phyloP scores from a whole-genome alignment of 1,139 yeast species.

The Debaryomyces udenii region DNA sequence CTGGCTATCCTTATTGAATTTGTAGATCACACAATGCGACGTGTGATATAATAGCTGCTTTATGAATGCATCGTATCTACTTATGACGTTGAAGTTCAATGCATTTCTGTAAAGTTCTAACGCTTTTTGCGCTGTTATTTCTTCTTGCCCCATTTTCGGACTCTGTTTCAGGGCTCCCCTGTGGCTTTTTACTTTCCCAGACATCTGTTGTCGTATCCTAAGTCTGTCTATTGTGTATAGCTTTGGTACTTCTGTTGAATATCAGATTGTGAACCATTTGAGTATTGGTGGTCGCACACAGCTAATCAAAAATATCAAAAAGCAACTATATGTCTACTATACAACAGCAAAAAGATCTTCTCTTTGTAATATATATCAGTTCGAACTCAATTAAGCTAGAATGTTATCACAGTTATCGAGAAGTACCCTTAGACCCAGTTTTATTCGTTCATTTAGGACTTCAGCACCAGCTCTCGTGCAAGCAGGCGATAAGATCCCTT shows the following conservation, averaged over 20 bases:
- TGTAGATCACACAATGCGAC: conserved; percentile 81
- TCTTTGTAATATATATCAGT: background rate
- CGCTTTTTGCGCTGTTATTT: conserved; percentile 36
- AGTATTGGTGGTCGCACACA: conserved; percentile 6
- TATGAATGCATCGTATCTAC: conserved; percentile 79
- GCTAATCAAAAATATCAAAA: background rate
- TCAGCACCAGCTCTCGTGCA: conserved; percentile 37
- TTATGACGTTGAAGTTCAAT: conserved; percentile 77
- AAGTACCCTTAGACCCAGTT: conserved; percentile 14
- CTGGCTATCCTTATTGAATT: conserved; percentile 60
- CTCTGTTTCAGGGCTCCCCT: conserved; percentile 4
- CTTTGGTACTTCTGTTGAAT: too few species aligned
- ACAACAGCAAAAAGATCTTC: background rate
- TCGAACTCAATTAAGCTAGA: conserved; percentile 4
- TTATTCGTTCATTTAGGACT: conserved; percentile 33
- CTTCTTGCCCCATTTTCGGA: conserved; percentile 15
- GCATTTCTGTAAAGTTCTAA: conserved; percentile 67
- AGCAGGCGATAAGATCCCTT: conserved; percentile 63
- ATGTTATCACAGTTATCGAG: conserved; percentile 9
- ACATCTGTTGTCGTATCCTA: conserved; percentile 1
- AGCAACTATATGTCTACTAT: conserved; percentile 4
- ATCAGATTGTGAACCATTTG: background rate
- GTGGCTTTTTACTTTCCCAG: conserved; percentile 8
- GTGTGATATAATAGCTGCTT: conserved; percentile 75
- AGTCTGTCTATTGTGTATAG: background rate